Evolutionary conservation across 225 moss, liverwort and hornwort genomes (phyloP).

Genomic region (Pseudisothecium myosuroides): DNA sequence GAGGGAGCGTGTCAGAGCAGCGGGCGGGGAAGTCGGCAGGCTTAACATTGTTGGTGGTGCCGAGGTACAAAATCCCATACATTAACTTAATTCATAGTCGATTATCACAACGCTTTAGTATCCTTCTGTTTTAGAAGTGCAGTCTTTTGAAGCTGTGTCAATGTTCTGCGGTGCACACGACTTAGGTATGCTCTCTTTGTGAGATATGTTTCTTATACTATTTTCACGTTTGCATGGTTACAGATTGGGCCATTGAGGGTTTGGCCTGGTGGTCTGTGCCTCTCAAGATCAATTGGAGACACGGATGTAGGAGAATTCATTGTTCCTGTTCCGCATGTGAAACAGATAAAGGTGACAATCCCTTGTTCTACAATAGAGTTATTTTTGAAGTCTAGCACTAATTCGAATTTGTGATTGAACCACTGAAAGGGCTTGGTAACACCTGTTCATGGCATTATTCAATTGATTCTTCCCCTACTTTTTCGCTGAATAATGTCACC

Average conservation of each 20-base stretch:
- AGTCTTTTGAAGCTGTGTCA: background rate
- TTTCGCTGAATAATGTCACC: background rate
- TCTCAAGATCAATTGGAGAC: slow-evolving; percentile 87
- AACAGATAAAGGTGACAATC: slow-evolving; percentile 57
- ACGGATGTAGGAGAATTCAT: slow-evolving; percentile 83
- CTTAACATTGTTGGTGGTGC: slow-evolving; percentile 73
- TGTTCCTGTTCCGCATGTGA: slow-evolving; percentile 84
- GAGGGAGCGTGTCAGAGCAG: slow-evolving; percentile 68
- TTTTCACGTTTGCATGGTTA: background rate
- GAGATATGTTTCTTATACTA: background rate
- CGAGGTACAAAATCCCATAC: slow-evolving; percentile 18
- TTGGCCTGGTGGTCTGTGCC: slow-evolving; percentile 88
- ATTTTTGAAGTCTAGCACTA: background rate
- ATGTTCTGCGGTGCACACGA: background rate
- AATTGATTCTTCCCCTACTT: background rate
- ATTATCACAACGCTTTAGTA: background rate
- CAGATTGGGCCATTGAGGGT: slow-evolving; percentile 87
- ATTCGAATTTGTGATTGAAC: background rate
- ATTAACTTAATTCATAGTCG: background rate
- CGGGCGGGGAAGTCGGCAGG: slow-evolving; percentile 83
- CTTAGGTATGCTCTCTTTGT: background rate
- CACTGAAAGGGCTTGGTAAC: background rate
- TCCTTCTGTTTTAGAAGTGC: background rate
- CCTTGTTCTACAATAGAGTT: background rate
- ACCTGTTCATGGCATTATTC: background rate